Conservation (phyloP, 2,329 filamentous ascomycete species). For the Aureobasidium sp. region DNA sequence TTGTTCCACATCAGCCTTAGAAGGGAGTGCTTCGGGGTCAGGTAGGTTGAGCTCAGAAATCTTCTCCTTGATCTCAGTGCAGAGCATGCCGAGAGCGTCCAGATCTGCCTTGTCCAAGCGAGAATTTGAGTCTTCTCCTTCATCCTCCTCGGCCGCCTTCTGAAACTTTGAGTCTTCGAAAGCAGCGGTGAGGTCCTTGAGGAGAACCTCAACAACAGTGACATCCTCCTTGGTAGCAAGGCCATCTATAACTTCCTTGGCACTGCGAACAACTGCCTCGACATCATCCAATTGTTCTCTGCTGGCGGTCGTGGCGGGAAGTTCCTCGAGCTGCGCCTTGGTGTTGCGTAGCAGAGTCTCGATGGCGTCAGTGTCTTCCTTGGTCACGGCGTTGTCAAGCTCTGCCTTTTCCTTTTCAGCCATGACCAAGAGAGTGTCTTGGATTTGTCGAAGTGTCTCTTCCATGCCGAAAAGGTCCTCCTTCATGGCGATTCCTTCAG, state of each 20-base stretch:
- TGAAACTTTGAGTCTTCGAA: conserved; percentile 59
- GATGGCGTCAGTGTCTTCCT: conserved; percentile 83
- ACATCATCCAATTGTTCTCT: conserved; percentile 54
- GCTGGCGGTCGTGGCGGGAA: conserved; percentile 62
- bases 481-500: conserved; percentile 36
- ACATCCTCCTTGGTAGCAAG: conserved; percentile 71
- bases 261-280: conserved; percentile 65
- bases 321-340: conserved; percentile 79
- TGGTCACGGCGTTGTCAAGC: conserved; percentile 53
- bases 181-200: conserved; percentile 66
- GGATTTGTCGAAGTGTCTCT: conserved; percentile 47
- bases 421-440: conserved; percentile 51
- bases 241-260: conserved; percentile 63
- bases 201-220: conserved; percentile 65
- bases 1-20: conserved; percentile 66
- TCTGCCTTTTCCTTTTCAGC: conserved; percentile 34
- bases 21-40: conserved; percentile 62
- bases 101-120: conserved; percentile 71
- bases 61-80: conserved; percentile 75
- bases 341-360: conserved; percentile 86
- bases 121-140: conserved; percentile 39
- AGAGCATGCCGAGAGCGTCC: conserved; percentile 69
- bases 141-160: conserved; percentile 26
- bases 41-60: conserved; percentile 67
- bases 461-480: conserved; percentile 47